Evolutionary conservation across 306 rosid species (phyloP).

Genomic region (Dalbergia cochinchinensis): DNA sequence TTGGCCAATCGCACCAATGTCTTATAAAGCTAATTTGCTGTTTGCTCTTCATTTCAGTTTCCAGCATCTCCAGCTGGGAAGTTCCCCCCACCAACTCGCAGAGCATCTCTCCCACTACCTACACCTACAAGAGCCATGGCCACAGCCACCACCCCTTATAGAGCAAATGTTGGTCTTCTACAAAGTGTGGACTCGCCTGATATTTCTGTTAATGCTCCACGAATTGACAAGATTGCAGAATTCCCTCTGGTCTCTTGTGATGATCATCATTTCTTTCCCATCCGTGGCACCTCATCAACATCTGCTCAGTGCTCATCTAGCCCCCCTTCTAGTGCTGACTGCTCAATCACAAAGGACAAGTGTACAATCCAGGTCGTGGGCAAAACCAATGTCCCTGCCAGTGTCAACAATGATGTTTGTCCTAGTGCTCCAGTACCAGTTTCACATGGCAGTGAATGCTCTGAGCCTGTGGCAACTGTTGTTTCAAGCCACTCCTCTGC

Average conservation of each 20-base stretch:
- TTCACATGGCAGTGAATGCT: slow-evolving; percentile 49
- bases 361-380: slow-evolving; percentile 77
- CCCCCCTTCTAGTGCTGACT: slow-evolving; percentile 59
- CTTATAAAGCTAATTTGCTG: background rate
- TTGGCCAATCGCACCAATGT: too few relatives aligned
- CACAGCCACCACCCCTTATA: slow-evolving; percentile 49
- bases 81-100: slow-evolving; percentile 55
- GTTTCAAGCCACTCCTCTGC: slow-evolving; percentile 84
- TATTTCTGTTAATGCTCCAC: slow-evolving; percentile 88
- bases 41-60: slow-evolving; percentile 58
- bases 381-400: slow-evolving; percentile 56
- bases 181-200: slow-evolving; percentile 72
- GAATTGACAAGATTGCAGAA: slow-evolving; percentile 94
- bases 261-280: slow-evolving; percentile 56
- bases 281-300: slow-evolving; percentile 58
- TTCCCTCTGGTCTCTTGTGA: slow-evolving; percentile 80
- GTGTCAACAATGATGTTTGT: slow-evolving; percentile 51
- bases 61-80: slow-evolving; percentile 61
- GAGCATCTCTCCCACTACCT: slow-evolving; percentile 86
- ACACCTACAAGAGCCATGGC: slow-evolving; percentile 52
- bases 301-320: slow-evolving; percentile 71
- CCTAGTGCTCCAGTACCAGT: slow-evolving; percentile 48
- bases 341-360: slow-evolving; percentile 84
- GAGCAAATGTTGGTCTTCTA: slow-evolving; percentile 60
- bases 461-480: slow-evolving; percentile 70